Evolutionary conservation across 202 grass and related monocot genomes (phyloP).

Genomic region (Saccharum hybrid): DNA sequence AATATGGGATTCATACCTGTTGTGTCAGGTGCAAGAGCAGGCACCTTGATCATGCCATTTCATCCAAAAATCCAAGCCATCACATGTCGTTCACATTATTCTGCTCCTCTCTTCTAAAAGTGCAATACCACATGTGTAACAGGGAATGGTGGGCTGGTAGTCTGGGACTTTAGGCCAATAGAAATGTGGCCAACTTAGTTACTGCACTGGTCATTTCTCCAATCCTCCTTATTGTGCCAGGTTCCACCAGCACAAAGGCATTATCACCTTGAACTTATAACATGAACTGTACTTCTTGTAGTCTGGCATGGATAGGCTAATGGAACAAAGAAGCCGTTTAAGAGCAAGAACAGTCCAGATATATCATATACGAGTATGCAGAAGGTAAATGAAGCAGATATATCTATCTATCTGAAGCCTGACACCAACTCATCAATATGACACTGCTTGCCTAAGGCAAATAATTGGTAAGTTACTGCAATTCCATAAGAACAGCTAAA

Average conservation of each 20-base stretch:
- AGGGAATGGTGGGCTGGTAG: constrained; percentile 31
- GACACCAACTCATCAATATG: constrained; percentile 48
- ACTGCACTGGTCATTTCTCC: constrained; percentile 18
- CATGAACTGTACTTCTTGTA: constrained; percentile 40
- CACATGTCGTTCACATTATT: constrained; percentile 52
- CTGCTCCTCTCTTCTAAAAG: constrained; percentile 42
- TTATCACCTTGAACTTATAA: constrained; percentile 31
- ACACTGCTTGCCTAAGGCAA: constrained; percentile 18
- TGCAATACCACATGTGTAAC: constrained; percentile 39
- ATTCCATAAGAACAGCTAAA: constrained; percentile 44
- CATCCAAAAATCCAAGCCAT: constrained; percentile 43
- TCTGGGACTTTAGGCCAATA: constrained; percentile 22
- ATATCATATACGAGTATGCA: constrained; percentile 26
- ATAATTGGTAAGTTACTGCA: constrained; percentile 38
- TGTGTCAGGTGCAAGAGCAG: constrained; percentile 46
- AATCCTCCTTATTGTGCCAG: constrained; percentile 2
- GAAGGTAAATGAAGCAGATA: constrained; percentile 47
- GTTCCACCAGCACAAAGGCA: constrained; percentile 26
- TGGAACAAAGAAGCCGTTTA: constrained; percentile 53
- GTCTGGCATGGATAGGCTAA: constrained; percentile 55
- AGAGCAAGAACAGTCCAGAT: constrained; percentile 47
- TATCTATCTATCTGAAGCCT: constrained; percentile 32
- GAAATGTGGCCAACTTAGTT: constrained; percentile 35
- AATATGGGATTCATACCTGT: constrained; percentile 45
- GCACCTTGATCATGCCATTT: constrained; percentile 41